phyloP scores from a whole-genome alignment of 768 basidiomycete species.

The Auriscalpium orientale region DNA sequence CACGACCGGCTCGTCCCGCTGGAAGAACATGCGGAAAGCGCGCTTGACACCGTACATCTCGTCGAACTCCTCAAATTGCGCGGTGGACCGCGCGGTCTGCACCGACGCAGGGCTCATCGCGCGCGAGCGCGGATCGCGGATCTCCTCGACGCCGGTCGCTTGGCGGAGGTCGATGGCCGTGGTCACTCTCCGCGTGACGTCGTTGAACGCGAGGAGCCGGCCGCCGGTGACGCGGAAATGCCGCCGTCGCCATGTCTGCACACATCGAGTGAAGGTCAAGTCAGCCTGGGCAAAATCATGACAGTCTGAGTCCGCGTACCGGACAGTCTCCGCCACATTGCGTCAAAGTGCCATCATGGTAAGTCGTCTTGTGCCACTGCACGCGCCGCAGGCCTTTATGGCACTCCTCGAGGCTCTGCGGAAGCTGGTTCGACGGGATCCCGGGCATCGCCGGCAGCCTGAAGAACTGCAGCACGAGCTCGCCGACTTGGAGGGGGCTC shows the following conservation, averaged over 20 bases:
- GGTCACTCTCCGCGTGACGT: conserved; percentile 84
- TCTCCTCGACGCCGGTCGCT: conserved; percentile 70
- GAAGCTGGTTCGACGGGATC: conserved; percentile 65
- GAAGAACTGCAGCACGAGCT: conserved; percentile 86
- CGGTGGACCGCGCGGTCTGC: conserved; percentile 23
- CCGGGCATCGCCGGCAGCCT: conserved; percentile 86
- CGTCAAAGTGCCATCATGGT: conserved; percentile 88
- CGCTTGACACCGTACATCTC: conserved; percentile 65
- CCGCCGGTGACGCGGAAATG: conserved; percentile 80
- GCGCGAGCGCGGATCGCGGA: conserved; percentile 48
- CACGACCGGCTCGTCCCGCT: conserved; percentile 65
- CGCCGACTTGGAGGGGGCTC: conserved; percentile 69
- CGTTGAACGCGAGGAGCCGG: conserved; percentile 84
- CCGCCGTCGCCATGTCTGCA: conserved; percentile 74
- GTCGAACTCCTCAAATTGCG: conserved; percentile 49
- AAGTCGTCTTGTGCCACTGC: conserved; percentile 91
- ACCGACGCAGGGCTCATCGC: conserved; percentile 39
- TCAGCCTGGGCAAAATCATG: background rate
- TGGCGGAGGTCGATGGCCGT: conserved; percentile 89
- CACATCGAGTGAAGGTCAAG: conserved; percentile 3
- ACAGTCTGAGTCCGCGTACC: conserved; percentile 41
- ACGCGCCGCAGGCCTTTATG: conserved; percentile 81
- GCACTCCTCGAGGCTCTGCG: conserved; percentile 91
- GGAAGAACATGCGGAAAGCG: conserved; percentile 81
- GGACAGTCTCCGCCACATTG: conserved; percentile 90